phyloP scores from a whole-genome alignment of 495 filamentous ascomycete species.

The Aspergillus ellipticus region DNA sequence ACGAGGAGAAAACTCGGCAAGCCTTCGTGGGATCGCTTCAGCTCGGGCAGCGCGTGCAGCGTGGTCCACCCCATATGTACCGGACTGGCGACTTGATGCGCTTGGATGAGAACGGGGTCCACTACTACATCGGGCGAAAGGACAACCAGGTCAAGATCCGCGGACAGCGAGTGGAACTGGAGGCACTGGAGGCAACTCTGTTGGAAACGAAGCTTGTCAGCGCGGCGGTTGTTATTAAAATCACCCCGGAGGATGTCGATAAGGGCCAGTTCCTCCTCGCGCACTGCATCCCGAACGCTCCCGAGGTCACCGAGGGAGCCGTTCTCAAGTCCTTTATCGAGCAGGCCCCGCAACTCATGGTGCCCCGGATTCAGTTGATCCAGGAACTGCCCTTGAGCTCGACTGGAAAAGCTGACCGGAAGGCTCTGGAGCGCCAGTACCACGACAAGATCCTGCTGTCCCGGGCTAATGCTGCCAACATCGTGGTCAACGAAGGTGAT shows the following conservation, averaged over 20 bases:
- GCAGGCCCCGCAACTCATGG: conserved; percentile 3
- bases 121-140: conserved; percentile 2
- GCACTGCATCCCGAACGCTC: background rate
- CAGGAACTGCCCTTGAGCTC: background rate
- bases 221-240: background rate
- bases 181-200: background rate
- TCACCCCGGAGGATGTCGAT: background rate
- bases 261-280: background rate
- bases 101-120: background rate
- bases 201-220: background rate
- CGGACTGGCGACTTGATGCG: conserved; percentile 7
- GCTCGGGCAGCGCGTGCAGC: background rate
- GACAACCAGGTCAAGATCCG: conserved; percentile 7
- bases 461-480: background rate
- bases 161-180: conserved; percentile 6
- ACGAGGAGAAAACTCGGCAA: background rate
- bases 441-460: background rate
- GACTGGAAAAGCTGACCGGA: conserved; percentile 3
- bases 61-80: background rate
- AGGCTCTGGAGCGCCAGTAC: background rate
- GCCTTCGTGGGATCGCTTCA: background rate
- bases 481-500: background rate
- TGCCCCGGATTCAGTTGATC: background rate
- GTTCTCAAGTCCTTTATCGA: background rate
- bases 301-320: background rate